Conservation (phyloP, 768 basidiomycete species). For the Steccherinum ochraceum region DNA sequence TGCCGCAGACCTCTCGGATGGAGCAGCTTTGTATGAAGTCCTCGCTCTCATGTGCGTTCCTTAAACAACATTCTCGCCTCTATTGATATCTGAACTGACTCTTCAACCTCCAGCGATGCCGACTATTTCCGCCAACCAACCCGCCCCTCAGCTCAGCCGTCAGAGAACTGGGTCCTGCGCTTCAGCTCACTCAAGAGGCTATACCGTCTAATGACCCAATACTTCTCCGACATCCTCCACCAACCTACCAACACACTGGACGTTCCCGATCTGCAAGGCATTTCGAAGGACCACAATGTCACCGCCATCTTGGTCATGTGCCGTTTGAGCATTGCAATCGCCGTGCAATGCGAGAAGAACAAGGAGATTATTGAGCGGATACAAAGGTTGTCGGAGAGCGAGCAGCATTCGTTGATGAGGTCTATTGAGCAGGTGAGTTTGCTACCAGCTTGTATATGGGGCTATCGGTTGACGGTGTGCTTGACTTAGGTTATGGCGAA, state of each 20-base stretch:
- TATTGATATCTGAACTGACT: not conserved
- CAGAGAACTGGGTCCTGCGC: constrained; percentile 87
- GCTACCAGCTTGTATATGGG: not conserved
- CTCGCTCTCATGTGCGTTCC: constrained; percentile 65
- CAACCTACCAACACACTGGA: constrained; percentile 72
- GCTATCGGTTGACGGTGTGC: not conserved
- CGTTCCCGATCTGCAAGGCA: constrained; percentile 82
- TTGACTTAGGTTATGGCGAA: constrained; percentile 65
- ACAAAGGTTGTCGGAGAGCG: constrained; percentile 71
- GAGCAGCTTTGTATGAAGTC: constrained; percentile 68
- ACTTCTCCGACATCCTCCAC: constrained; percentile 78
- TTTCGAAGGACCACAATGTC: constrained; percentile 71
- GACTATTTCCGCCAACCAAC: constrained; percentile 68
- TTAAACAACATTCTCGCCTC: not conserved
- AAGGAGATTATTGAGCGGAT: constrained; percentile 87
- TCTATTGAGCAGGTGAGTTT: constrained; percentile 81
- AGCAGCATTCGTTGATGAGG: constrained; percentile 89
- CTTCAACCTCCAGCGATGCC: constrained; percentile 48
- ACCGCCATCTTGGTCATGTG: constrained; percentile 68
- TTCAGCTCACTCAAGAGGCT: constrained; percentile 79
- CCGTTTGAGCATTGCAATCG: constrained; percentile 76
- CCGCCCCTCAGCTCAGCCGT: constrained; percentile 52
- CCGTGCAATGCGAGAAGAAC: constrained; percentile 85
- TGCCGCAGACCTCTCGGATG: constrained; percentile 73
- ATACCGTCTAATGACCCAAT: constrained; percentile 85